A percentile compares a stretch with the other conserved stretches of the same genome.
These are phyloP conservation scores for Colletotrichum viniferum DNA, from an alignment of 2,329 filamentous ascomycete genomes.

Conservation along the genomic window DNA sequence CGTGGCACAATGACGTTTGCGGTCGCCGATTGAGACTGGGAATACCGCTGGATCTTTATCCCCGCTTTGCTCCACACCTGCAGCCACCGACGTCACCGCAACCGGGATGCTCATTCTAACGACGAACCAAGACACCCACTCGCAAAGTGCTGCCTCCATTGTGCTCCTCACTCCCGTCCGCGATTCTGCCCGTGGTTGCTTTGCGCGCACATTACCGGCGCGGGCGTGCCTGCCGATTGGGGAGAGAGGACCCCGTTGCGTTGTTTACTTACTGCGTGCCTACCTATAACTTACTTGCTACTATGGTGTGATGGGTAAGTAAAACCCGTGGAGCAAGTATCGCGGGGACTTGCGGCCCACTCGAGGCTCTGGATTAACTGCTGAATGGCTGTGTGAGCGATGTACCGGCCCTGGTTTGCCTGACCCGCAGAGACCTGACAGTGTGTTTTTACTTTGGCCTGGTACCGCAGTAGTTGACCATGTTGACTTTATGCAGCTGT, in stretches of 20 bases:
- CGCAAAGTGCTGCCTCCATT: background rate
- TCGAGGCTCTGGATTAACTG: too few relatives aligned
- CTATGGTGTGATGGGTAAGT: too few relatives aligned
- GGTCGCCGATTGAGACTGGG: conserved; percentile 1
- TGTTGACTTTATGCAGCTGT: background rate
- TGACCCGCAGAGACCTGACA: too few relatives aligned
- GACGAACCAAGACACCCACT: conserved; percentile 13
- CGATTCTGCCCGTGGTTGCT: background rate
- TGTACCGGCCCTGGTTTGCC: too few relatives aligned
- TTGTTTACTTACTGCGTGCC: background rate
- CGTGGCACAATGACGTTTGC: conserved; percentile 16
- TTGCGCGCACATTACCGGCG: background rate
- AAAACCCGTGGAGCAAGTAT: too few relatives aligned
- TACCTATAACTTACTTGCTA: background rate
- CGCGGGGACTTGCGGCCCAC: too few relatives aligned
- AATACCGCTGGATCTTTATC: conserved; percentile 5
- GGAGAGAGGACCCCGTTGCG: background rate
- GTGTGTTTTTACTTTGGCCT: too few relatives aligned
- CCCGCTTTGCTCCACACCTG: background rate
- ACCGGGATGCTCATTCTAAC: conserved; percentile 14
- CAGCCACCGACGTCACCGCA: conserved; percentile 15
- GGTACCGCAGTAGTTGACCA: too few relatives aligned
- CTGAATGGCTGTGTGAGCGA: too few relatives aligned
- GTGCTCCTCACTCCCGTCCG: background rate
- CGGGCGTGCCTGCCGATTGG: conserved; percentile 2